Evolutionary conservation across 2,329 filamentous ascomycete species (phyloP).

Genomic region (Graphilbum fragrans): DNA sequence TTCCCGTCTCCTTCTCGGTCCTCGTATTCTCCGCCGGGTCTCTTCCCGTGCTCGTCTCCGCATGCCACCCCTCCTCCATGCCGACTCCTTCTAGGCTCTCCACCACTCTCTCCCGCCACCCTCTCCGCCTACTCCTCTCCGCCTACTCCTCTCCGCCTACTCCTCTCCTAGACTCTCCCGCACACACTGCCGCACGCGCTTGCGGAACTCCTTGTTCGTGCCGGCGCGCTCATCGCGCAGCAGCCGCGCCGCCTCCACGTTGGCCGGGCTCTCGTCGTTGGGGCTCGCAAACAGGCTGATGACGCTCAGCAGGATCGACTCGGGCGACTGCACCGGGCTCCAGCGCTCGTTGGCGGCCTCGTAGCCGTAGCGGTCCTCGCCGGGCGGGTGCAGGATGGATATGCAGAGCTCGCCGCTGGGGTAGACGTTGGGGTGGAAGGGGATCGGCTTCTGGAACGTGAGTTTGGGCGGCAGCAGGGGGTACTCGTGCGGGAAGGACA

Average conservation of each 20-base stretch:
- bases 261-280: slow-evolving; percentile 91
- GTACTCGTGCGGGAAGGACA: slow-evolving; percentile 76
- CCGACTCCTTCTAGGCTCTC: no score
- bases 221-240: slow-evolving; percentile 66
- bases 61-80: no score
- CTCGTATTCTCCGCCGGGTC: background rate
- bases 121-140: background rate
- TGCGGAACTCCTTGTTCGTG: slow-evolving; percentile 60
- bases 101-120: no score
- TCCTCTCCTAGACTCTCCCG: slow-evolving; percentile 71
- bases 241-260: slow-evolving; percentile 82
- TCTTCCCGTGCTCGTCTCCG: no score
- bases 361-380: slow-evolving; percentile 90
- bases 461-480: slow-evolving; percentile 81
- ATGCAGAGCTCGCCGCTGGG: slow-evolving; percentile 82
- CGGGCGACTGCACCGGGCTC: slow-evolving; percentile 88
- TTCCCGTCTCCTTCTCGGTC: background rate
- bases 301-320: slow-evolving; percentile 84
- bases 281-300: slow-evolving; percentile 87
- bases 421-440: slow-evolving; percentile 94
- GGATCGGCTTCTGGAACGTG: slow-evolving; percentile 71
- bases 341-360: slow-evolving; percentile 83
- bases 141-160: slow-evolving; percentile 13
- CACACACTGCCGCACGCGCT: slow-evolving; percentile 64
- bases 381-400: slow-evolving; percentile 89